phyloP scores from a whole-genome alignment of 495 filamentous ascomycete species.

The Tirmania nivea region DNA sequence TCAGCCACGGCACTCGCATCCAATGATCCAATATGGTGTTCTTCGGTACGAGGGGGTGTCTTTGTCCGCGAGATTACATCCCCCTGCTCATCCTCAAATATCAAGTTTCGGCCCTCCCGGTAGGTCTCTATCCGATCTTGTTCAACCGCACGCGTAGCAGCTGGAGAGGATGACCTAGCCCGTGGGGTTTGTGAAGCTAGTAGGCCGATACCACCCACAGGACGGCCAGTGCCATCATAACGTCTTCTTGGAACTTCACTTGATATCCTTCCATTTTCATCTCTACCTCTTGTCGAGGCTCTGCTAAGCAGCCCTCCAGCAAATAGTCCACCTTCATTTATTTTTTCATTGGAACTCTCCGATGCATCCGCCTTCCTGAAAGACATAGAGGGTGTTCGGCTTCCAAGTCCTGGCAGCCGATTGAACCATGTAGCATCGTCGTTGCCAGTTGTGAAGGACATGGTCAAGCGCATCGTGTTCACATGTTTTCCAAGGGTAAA shows the following conservation, averaged over 20 bases:
- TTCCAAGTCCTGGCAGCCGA: conserved; percentile 71
- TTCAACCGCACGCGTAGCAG: conserved; percentile 19
- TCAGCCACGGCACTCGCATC: background rate
- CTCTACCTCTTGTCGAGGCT: conserved; percentile 12
- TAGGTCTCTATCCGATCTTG: conserved; percentile 36
- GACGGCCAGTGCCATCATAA: background rate
- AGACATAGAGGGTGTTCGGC: conserved; percentile 59
- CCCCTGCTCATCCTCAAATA: conserved; percentile 74
- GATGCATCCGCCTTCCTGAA: conserved; percentile 32
- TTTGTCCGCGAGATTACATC: conserved; percentile 39
- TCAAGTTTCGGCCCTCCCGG: conserved; percentile 60
- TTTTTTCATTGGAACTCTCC: conserved; percentile 36
- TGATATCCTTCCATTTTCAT: conserved; percentile 10
- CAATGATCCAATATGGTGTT: conserved; percentile 4
- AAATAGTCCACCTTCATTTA: conserved; percentile 33
- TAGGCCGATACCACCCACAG: background rate
- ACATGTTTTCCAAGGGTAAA: conserved; percentile 97
- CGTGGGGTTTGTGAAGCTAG: background rate
- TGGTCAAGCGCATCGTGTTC: conserved; percentile 84
- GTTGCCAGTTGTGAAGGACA: conserved; percentile 74
- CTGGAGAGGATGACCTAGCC: conserved; percentile 1
- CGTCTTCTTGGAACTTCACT: background rate
- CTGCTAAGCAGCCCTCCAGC: conserved; percentile 28
- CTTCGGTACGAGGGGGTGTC: background rate
- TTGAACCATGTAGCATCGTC: conserved; percentile 93